Percentiles rank a stretch among this genome's conserved stretches.
phyloP scores from a whole-genome alignment of 306 rosid species.

The Medicago ruthenica region DNA sequence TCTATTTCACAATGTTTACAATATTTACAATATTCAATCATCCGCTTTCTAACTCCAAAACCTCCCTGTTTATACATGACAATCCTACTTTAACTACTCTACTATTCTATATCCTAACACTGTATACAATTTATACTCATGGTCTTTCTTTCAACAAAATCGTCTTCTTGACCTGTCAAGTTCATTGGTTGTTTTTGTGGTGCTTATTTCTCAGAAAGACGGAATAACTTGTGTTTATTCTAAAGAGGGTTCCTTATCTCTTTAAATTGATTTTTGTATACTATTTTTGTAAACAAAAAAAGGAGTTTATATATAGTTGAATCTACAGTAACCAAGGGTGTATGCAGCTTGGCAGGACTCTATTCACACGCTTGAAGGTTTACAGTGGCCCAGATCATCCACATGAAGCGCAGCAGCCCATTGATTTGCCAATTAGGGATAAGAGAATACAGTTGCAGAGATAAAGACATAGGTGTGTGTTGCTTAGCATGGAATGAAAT shows the following conservation, averaged over 20 bases:
- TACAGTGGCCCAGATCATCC: slow-evolving; percentile 92
- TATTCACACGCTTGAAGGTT: slow-evolving; percentile 94
- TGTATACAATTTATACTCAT: not conserved
- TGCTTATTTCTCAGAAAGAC: slow-evolving; percentile 15
- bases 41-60: no score
- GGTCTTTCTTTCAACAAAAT: not conserved
- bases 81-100: no score
- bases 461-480: slow-evolving; percentile 59
- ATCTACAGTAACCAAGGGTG: slow-evolving; percentile 30
- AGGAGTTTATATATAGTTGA: slow-evolving; percentile 16
- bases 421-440: slow-evolving; percentile 84
- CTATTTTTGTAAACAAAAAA: not conserved
- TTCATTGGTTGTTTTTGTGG: slow-evolving; percentile 9
- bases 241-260: slow-evolving; percentile 16
- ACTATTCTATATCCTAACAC: no score
- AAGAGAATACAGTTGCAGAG: slow-evolving; percentile 68
- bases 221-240: not conserved
- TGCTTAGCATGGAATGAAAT: slow-evolving; percentile 24
- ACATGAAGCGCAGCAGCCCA: slow-evolving; percentile 85
- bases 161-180: not conserved
- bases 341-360: slow-evolving; percentile 92
- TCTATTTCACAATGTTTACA: no score
- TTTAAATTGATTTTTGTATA: slow-evolving; percentile 2
- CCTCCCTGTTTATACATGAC: no score
- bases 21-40: no score